Evolutionary conservation across 306 rosid genomes (phyloP).

Genomic region (Sphenostylis stenocarpa): DNA sequence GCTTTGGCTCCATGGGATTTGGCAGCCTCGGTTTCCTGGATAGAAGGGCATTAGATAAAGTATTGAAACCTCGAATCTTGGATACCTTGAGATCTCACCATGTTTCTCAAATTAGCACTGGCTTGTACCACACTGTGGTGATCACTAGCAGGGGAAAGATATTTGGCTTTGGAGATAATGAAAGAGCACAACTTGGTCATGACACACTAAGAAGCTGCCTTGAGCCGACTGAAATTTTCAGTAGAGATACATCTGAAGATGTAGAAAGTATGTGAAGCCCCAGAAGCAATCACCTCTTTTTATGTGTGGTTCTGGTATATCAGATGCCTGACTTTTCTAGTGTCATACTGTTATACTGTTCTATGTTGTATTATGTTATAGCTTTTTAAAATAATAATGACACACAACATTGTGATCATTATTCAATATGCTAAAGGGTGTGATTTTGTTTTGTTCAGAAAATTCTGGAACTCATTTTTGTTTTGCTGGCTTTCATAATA

Average conservation of each 20-base stretch:
- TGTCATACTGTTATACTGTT: constrained; percentile 4
- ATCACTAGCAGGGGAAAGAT: constrained; percentile 70
- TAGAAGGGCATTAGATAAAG: constrained; percentile 70
- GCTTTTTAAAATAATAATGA: neutral
- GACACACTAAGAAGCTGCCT: constrained; percentile 78
- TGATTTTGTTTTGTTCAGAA: neutral
- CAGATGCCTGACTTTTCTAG: constrained; percentile 1
- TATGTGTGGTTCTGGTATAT: neutral
- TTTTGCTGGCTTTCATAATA: neutral
- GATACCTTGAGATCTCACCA: constrained; percentile 66
- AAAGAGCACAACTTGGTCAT: constrained; percentile 89
- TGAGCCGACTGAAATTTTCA: constrained; percentile 69
- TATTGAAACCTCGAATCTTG: constrained; percentile 64
- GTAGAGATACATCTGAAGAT: constrained; percentile 49
- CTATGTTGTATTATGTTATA: constrained; percentile 14
- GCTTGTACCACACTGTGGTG: constrained; percentile 74
- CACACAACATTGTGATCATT: constrained; percentile 6
- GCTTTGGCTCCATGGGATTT: constrained; percentile 88
- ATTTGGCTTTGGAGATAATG: constrained; percentile 93
- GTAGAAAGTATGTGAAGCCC: constrained; percentile 29
- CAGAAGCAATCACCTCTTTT: neutral
- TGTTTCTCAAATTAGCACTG: constrained; percentile 90
- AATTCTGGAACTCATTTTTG: neutral
- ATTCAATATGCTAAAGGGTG: neutral
- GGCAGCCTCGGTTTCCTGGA: constrained; percentile 95